phyloP scores from a whole-genome alignment of 768 basidiomycete genomes.

The Neoboletus subvelutipes region DNA sequence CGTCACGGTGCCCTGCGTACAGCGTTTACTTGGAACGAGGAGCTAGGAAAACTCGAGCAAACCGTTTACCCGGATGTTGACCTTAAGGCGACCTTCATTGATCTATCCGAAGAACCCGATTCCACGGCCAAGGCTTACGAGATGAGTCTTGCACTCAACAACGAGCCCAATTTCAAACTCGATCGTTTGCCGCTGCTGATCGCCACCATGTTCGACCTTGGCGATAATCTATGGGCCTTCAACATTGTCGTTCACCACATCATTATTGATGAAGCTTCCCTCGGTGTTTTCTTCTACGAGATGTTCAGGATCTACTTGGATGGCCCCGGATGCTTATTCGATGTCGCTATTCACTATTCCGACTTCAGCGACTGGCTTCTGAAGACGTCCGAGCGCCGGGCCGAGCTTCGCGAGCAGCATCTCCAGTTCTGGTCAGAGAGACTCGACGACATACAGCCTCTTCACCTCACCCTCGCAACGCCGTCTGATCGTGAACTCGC shows the following conservation, averaged over 20 bases:
- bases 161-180: constrained; percentile 24
- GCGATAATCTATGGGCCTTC: constrained; percentile 25
- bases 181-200: constrained; percentile 27
- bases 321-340: constrained; percentile 25
- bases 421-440: constrained; percentile 27
- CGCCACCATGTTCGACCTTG: constrained; percentile 28
- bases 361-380: constrained; percentile 27
- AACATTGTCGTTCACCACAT: constrained; percentile 33
- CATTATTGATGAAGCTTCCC: constrained; percentile 31
- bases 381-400: constrained; percentile 30
- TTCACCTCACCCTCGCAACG: constrained; percentile 26
- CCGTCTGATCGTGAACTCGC: constrained; percentile 28
- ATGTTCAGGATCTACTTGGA: constrained; percentile 29
- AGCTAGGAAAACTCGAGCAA: constrained; percentile 29
- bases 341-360: constrained; percentile 22
- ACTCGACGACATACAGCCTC: constrained; percentile 16
- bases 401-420: constrained; percentile 25
- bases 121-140: constrained; percentile 29
- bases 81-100: constrained; percentile 23
- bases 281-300: constrained; percentile 33
- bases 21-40: constrained; percentile 31
- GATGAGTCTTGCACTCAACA: constrained; percentile 27
- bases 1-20: constrained; percentile 33
- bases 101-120: constrained; percentile 29
- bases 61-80: constrained; percentile 31